Evolutionary conservation across 169 alveolate species (phyloP), one percentile per base, ranked within the genome.

Genomic region (Plasmodium ovale): DNA sequence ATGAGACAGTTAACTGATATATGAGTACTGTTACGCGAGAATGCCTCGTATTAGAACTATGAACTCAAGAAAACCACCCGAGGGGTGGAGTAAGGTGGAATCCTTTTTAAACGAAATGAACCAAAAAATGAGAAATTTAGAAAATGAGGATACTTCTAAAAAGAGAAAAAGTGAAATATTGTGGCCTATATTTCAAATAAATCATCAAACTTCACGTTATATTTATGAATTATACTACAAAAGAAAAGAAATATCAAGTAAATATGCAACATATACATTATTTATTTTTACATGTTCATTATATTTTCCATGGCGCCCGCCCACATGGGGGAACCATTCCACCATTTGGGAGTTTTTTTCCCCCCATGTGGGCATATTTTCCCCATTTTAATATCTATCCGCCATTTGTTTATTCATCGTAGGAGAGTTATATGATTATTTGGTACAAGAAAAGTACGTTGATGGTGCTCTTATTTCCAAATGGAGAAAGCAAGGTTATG

Each of bases 401-500:
- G n/a, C n/a, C n/a, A 53, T 49, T 70, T 29, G 16, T 69, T 54
- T 42, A 16, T 51, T 56, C 56, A 58, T 53, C 35, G 33, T 73
- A 87, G 96, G 98, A 87, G 99, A 99, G 39, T 95, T 99, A 39
- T 99, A 98, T 93, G 99, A 99, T 87, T 98, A 96, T 92, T 98
- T 99, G 87, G 90, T 98, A 44, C 93, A 96, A 31, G 99, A 99
- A 89, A 97, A 98, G 62, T 98, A 95, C 72, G 99, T 98, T 0
- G 99, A 99, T 91, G 98, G 98, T 29, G 93, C 95, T 42, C 95
- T 99, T 72, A 98, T 99, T 29, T 99, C 99, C 27, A 99, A 99
- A 95, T 99, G 99, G 99, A 97, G 98, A 88, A 99, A 99, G 93
- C 97, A 95, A 72, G 99, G 99, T 6, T 99, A 94, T 94, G 99